phyloP scores from a whole-genome alignment of 2,329 filamentous ascomycete species.

The Botryotinia globosa region DNA sequence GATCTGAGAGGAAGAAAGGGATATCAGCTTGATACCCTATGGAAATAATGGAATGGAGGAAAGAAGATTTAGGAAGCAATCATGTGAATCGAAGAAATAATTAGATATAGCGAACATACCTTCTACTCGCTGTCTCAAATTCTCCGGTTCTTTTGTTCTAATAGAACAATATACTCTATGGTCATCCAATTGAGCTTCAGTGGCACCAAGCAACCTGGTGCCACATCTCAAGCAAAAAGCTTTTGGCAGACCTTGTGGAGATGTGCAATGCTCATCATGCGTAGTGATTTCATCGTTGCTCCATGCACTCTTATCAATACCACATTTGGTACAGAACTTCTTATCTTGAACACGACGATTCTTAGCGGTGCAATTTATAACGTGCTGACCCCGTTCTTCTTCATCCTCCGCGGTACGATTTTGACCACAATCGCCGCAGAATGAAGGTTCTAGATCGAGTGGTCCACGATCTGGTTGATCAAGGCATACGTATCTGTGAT shows the following conservation, averaged over 20 bases:
- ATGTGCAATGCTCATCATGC: constrained; percentile 16
- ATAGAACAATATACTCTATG: constrained; percentile 7
- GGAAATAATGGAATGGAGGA: background rate
- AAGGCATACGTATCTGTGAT: constrained; percentile 23
- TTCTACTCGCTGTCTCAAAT: constrained; percentile 2
- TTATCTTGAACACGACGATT: background rate
- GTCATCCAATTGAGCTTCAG: constrained; percentile 3
- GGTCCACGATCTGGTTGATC: constrained; percentile 1
- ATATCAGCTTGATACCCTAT: constrained; percentile 17
- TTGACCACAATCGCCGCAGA: constrained; percentile 26
- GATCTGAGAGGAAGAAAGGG: background rate
- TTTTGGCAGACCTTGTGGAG: constrained; percentile 12
- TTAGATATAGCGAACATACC: background rate
- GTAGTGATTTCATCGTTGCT: background rate
- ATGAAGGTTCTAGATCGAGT: background rate
- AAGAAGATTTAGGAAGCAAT: background rate
- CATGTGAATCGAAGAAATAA: background rate
- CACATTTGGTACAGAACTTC: constrained; percentile 24
- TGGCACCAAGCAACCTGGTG: background rate
- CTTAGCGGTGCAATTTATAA: background rate
- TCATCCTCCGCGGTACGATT: constrained; percentile 10
- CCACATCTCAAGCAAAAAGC: constrained; percentile 21
- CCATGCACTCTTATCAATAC: constrained; percentile 20
- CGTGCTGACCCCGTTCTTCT: background rate
- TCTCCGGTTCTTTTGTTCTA: constrained; percentile 13